These are phyloP conservation scores for Epichloe coenophiala DNA, from an alignment of 2,329 filamentous ascomycete genomes.

Conservation along the genomic window DNA sequence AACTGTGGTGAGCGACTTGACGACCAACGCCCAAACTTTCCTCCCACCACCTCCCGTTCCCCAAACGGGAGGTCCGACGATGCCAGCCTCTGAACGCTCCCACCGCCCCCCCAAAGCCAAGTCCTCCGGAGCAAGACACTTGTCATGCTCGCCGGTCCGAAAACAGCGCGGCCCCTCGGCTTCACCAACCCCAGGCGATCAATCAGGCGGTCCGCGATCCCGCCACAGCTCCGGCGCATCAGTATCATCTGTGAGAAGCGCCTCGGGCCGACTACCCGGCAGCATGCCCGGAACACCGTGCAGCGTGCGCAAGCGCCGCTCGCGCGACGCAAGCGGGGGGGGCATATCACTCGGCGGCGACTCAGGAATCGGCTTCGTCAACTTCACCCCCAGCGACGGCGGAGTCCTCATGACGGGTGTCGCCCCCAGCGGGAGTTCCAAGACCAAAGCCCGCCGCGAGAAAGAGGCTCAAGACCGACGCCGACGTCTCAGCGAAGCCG, in stretches of 20 bases:
- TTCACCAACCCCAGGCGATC: constrained; percentile 25
- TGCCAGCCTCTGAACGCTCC: constrained; percentile 21
- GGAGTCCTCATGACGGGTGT: constrained; percentile 74
- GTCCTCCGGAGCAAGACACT: constrained; percentile 39
- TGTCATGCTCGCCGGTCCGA: constrained; percentile 25
- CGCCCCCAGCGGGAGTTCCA: constrained; percentile 72
- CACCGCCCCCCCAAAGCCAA: constrained; percentile 38
- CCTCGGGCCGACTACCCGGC: constrained; percentile 19
- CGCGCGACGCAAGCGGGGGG: constrained; percentile 20
- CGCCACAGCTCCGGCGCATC: constrained; percentile 28
- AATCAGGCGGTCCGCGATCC: constrained; percentile 13
- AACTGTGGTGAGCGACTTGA: constrained; percentile 22
- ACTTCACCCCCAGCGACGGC: constrained; percentile 75
- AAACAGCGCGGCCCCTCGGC: constrained; percentile 28
- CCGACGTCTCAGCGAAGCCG: constrained; percentile 52
- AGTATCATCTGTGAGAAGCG: constrained; percentile 20
- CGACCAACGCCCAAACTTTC: constrained; percentile 21
- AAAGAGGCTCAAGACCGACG: constrained; percentile 73
- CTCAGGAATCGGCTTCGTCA: constrained; percentile 56
- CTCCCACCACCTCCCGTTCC: constrained; percentile 18
- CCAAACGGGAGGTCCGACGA: constrained; percentile 1
- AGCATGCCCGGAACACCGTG: constrained; percentile 26
- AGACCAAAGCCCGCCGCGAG: constrained; percentile 88
- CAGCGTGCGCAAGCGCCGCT: constrained; percentile 26
- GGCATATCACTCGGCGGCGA: constrained; percentile 15